These are phyloP conservation scores for Cladophialophora yegresii DNA, from an alignment of 2,329 filamentous ascomycete genomes.

Conservation along the genomic window DNA sequence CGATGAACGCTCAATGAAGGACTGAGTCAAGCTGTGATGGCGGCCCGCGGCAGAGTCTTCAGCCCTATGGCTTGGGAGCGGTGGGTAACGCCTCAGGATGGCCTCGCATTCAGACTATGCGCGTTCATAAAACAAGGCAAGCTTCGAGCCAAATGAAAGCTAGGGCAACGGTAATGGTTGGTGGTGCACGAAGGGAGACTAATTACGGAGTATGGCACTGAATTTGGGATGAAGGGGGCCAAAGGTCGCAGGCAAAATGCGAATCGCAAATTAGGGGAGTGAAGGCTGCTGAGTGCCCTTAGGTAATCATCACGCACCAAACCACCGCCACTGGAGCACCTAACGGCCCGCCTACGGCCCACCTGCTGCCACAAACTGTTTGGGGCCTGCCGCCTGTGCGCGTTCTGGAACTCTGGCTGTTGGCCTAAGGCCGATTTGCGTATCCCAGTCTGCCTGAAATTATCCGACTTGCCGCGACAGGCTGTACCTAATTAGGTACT, in stretches of 20 bases:
- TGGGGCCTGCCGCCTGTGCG: not conserved
- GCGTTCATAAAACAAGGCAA: not conserved
- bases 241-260: not conserved
- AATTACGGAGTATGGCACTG: too few species aligned
- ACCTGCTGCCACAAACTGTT: not conserved
- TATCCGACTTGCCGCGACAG: not conserved
- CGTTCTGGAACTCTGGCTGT: constrained; percentile 15
- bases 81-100: not conserved
- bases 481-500: too few species aligned
- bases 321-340: not conserved
- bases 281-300: constrained; percentile 3
- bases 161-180: not conserved
- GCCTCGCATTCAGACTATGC: not conserved
- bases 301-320: not conserved
- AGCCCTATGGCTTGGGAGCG: not conserved
- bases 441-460: not conserved
- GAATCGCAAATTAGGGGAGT: not conserved
- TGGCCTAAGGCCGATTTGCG: constrained; percentile 19
- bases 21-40: not conserved
- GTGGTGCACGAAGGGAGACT: not conserved
- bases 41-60: constrained; percentile 1
- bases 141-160: not conserved
- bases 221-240: not conserved
- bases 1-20: not conserved
- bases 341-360: not conserved